Evolutionary conservation across 495 filamentous ascomycete genomes (phyloP), one percentile per base, ranked within the genome.

Genomic region (Cetradonia linearis): DNA sequence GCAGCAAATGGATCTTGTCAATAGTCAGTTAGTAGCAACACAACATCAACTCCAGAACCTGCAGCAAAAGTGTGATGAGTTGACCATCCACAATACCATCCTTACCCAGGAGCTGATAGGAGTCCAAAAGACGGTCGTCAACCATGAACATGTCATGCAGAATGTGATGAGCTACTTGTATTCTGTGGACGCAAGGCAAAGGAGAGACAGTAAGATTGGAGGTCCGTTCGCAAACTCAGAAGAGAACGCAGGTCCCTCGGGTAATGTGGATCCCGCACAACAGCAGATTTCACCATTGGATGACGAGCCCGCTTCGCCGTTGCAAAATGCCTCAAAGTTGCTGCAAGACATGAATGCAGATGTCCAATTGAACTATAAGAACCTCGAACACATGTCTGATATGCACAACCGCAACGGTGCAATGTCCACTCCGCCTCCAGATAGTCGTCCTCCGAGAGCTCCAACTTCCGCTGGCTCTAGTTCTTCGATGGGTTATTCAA

Each of bases 311-410:
- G 86, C 89, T 28, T 86, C 87, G 23, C 89, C 92, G 60, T 73
- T 96, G 63, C 87, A 94, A 65, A 83, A 94, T 58, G 91, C 92
- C n/a, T 84, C 89, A 11, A 91, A 95, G 68, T 82, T 96, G 23
- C 76, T 98, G 47, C 88, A 80, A 62, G 83, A 89, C 62, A 85
- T 91, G 60, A 86, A 86, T 57, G 83, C 87, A 23, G 88, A 95
- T 63, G 81, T 83, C 55, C 83, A 91, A 63, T 79, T 91, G 38
- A 90, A 90, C 65, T 73, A 81, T 27, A 76, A 82, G 49, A 86
- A 86, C 48, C 76, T 95, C 31, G 89, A 96, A 62, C 77, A 89
- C 52, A 79, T 93, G 74, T 77, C 83, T 62, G 86, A 91, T 59
- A 79, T 86, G 46, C 80, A 86, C 62, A 85, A 88, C 67, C 73